Base-by-base conservation (phyloP, 2,329 filamentous ascomycete species). In the Leptographium procerum region DNA sequence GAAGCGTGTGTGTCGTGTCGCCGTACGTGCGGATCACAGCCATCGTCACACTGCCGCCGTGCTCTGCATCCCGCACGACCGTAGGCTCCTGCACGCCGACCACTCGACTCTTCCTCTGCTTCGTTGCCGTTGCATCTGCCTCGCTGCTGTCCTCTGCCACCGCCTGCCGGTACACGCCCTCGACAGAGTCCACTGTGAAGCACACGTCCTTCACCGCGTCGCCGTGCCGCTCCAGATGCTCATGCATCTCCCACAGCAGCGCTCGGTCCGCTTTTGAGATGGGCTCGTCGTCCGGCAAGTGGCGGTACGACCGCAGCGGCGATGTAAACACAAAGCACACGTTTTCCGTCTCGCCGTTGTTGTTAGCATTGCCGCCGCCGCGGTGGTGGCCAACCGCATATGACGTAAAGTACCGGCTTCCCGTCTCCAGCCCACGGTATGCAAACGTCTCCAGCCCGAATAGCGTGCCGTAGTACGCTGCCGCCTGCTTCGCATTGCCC, bases 121-220 rank as follows among this genome's bases (percentile, higher is more conserved):
- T n/a, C 40, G 16, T 16, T 19, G 13, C 40, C 40, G 40, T n/a
- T 33, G 6, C 31, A 10, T 10, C 31, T 10, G 5, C 31, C 31
- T 33, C 31, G 31, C n/a, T 22, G n/a, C n/a, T 81, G 65, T 85
- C 84, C 62, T 81, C 75, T 62, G 79, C 74, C 16, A 95, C 79
- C 22, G 92, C 92, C 59, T 82, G 83, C 59, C 75, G 69, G 71
- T 90, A 96, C 6, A 96, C 88, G 51, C 83, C 87, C 59, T 87
- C 82, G 43, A 95, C 89, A 67, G 89, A 84, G 72, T 97, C 91
- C 14, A 97, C 92, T 71, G 95, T 90, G 69, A 96, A 96, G 13
- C 91, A 88, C 36, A 96, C 91, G 67, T 96, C 92, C 74, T 95
- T 96, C 57, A 96, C 91, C 14, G 87, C 92, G 72, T 97, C 92